These are phyloP conservation scores for Malassezia globosa DNA, from an alignment of 1,284 basidiomycete species.

Conservation along the genomic window DNA sequence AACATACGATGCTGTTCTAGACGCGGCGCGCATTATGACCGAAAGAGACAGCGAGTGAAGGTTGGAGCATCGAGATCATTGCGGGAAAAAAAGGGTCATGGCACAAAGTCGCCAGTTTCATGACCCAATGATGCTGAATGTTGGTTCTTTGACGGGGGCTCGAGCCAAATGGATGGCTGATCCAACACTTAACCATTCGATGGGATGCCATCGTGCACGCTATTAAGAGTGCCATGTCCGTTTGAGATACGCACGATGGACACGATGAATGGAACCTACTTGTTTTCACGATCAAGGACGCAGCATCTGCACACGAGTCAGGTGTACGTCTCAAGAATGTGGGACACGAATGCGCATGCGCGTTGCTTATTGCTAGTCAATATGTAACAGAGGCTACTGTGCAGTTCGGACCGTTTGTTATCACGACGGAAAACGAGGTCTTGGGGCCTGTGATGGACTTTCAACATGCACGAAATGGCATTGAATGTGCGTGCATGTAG, in stretches of 20 bases:
- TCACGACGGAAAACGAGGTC: conserved; percentile 69
- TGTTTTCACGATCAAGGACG: conserved; percentile 49
- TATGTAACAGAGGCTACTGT: conserved; percentile 77
- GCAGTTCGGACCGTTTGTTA: conserved; percentile 68
- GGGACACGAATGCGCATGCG: conserved; percentile 16
- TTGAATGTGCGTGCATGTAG: conserved; percentile 81
- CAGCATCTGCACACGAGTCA: conserved; percentile 51
- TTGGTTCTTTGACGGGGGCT: conserved; percentile 82
- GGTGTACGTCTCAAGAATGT: conserved; percentile 56
- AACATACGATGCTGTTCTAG: conserved; percentile 45
- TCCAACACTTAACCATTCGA: conserved; percentile 64
- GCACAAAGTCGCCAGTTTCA: conserved; percentile 71
- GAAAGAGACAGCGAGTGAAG: conserved; percentile 59
- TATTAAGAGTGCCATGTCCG: conserved; percentile 51
- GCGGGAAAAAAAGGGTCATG: conserved; percentile 78
- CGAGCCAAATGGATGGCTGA: conserved; percentile 57
- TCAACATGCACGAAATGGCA: conserved; percentile 69
- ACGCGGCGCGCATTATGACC: conserved; percentile 62
- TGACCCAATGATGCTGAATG: conserved; percentile 67
- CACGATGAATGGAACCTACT: conserved; percentile 64
- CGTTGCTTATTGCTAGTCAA: conserved; percentile 61
- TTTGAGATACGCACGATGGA: conserved; percentile 48
- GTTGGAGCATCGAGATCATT: conserved; percentile 65
- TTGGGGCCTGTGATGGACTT: conserved; percentile 72
- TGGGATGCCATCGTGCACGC: conserved; percentile 48